These are phyloP conservation scores for Eucalyptus erythrocorys DNA, from an alignment of 345 rosid genomes.

Conservation along the genomic window DNA sequence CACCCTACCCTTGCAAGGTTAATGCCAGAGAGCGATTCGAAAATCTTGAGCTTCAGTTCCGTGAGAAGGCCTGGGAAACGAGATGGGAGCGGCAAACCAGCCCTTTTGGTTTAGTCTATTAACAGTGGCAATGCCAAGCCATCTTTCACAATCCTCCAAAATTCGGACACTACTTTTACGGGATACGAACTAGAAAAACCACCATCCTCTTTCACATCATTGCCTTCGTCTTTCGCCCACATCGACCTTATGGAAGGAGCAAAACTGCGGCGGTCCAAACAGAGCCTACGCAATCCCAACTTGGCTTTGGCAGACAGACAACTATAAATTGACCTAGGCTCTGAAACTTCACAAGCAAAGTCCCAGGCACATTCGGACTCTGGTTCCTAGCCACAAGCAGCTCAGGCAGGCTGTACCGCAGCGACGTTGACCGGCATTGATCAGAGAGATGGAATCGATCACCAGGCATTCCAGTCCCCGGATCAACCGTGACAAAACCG, in stretches of 20 bases:
- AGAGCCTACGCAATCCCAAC: constrained; percentile 11
- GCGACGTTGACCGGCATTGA: constrained; percentile 8
- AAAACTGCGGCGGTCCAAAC: constrained; percentile 28
- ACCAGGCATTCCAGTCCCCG: constrained; percentile 8
- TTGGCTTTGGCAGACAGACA: constrained; percentile 20
- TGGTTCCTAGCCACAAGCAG: constrained; percentile 6
- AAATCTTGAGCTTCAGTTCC: not conserved
- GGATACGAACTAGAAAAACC: not conserved
- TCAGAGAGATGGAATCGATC: constrained; percentile 29
- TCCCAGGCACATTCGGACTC: constrained; percentile 5
- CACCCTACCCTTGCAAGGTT: not conserved
- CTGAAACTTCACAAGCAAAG: constrained; percentile 32
- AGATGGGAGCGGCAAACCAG: not conserved
- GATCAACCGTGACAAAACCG: constrained; percentile 37
- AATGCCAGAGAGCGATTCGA: not conserved
- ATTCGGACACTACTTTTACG: constrained; percentile 29
- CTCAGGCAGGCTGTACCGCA: constrained; percentile 43
- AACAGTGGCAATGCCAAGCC: constrained; percentile 6
- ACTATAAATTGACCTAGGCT: constrained; percentile 28
- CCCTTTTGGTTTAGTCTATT: not conserved
- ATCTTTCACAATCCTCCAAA: constrained; percentile 70
- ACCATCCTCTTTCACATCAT: not conserved
- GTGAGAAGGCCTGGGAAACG: not conserved
- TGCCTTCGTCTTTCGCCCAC: constrained; percentile 2
- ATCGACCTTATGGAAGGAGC: constrained; percentile 21